Percentiles rank a stretch among this genome's conserved stretches.
These are phyloP conservation scores for Nicotiana sylvestris DNA, from an alignment of 257 asterid species.

Conservation along the genomic window DNA sequence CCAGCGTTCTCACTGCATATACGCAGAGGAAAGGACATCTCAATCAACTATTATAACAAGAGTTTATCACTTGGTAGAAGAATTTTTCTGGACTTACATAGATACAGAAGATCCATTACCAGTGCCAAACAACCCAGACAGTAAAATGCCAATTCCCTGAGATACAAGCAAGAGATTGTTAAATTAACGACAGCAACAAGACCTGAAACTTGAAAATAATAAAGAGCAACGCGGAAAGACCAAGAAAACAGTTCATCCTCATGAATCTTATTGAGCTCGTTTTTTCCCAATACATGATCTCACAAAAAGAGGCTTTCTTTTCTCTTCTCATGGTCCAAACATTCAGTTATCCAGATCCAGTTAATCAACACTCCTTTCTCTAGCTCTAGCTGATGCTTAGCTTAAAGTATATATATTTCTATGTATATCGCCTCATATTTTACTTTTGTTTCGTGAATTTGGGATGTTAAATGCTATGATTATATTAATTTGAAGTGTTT, in stretches of 20 bases:
- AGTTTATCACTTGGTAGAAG: not conserved
- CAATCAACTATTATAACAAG: not conserved
- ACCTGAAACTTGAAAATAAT: not conserved
- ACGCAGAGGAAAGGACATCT: not conserved
- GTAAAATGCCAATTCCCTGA: constrained; percentile 82
- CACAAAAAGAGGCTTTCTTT: not conserved
- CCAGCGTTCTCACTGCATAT: constrained; percentile 79
- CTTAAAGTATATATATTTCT: no score
- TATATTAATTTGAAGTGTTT: no score
- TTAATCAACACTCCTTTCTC: not conserved
- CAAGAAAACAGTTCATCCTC: not conserved
- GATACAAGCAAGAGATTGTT: not conserved
- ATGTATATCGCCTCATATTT: no score
- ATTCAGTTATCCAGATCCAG: not conserved
- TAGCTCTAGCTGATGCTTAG: not conserved
- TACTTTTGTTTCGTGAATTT: no score
- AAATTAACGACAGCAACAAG: not conserved
- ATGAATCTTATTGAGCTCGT: not conserved
- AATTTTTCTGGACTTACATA: constrained; percentile 41
- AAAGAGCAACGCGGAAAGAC: not conserved
- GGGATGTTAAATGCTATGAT: no score
- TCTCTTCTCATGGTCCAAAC: not conserved
- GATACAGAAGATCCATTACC: constrained; percentile 88
- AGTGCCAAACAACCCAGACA: constrained; percentile 80
- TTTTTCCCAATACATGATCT: not conserved